These are phyloP conservation scores for Cladosporium sp. DNA, from an alignment of 2,329 filamentous ascomycete genomes.

Conservation along the genomic window DNA sequence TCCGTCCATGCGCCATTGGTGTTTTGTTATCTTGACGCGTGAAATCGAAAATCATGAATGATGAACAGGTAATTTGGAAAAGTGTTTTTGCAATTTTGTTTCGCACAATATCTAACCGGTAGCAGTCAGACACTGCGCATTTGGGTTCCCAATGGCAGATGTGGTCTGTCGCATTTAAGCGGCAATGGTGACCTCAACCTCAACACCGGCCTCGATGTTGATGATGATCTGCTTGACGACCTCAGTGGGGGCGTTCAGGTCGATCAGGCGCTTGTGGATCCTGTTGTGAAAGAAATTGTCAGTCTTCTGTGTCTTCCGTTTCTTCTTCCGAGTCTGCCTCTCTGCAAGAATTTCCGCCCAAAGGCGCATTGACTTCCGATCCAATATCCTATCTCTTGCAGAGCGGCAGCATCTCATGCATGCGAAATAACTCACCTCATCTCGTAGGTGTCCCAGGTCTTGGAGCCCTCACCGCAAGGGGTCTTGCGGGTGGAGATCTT, in stretches of 20 bases:
- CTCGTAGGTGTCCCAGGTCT: conserved; percentile 99
- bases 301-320: neutral
- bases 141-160: neutral
- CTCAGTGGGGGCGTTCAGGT: conserved; percentile 92
- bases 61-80: neutral
- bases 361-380: too few species aligned
- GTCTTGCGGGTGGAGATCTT: conserved; percentile 99
- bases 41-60: too few species aligned
- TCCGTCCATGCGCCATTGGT: too few species aligned
- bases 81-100: neutral
- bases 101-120: neutral
- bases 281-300: conserved; percentile 17
- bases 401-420: too few species aligned
- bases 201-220: conserved; percentile 91
- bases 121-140: conserved; percentile 6
- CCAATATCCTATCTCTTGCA: too few species aligned
- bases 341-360: neutral
- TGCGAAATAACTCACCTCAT: conserved; percentile 72
- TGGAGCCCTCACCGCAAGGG: conserved; percentile 98
- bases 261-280: conserved; percentile 34
- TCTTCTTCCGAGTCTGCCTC: neutral
- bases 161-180: conserved; percentile 49
- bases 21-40: too few species aligned
- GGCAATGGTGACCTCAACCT: conserved; percentile 90
- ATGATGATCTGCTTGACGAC: conserved; percentile 95